phyloP scores from a whole-genome alignment of 345 rosid species.

The Gynandropsis gynandra region DNA sequence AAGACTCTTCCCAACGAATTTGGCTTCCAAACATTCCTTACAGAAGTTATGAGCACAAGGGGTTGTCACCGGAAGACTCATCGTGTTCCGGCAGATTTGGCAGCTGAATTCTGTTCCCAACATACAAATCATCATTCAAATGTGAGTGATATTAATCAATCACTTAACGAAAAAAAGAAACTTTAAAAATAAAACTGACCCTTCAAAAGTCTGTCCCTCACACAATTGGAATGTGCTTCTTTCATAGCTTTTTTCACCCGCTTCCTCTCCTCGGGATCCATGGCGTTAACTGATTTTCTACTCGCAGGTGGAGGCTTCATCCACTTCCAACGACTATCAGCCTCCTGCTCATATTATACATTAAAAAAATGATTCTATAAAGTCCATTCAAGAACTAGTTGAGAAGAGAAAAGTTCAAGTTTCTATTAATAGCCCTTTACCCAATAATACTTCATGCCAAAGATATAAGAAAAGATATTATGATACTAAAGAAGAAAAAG shows the following conservation, averaged over 20 bases:
- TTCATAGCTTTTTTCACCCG: conserved; percentile 18
- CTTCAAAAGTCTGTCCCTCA: conserved; percentile 29
- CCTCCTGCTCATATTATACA: conserved; percentile 29
- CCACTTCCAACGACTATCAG: conserved; percentile 49
- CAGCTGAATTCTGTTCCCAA: conserved; percentile 4
- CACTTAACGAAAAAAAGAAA: no score
- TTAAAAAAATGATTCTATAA: no score
- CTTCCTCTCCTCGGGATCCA: conserved; percentile 28
- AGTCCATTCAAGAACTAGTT: no score
- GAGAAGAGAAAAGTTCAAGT: neutral
- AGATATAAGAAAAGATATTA: conserved; percentile 2
- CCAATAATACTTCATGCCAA: no score
- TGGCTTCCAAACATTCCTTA: conserved; percentile 49
- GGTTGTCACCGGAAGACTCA: conserved; percentile 59
- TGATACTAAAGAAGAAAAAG: neutral
- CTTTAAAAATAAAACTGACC: neutral
- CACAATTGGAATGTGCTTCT: conserved; percentile 20
- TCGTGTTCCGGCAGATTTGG: conserved; percentile 40
- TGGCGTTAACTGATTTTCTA: conserved; percentile 23
- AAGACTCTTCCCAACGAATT: conserved; percentile 35
- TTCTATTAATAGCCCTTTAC: neutral
- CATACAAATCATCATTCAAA: neutral
- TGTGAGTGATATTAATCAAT: neutral
- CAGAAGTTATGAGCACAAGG: conserved; percentile 72
- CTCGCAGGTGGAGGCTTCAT: conserved; percentile 38